Percentiles rank a stretch among this genome's conserved stretches.
Evolutionary conservation across 2,329 filamentous ascomycete species (phyloP).

Genomic region (Sphaerulina populicola): DNA sequence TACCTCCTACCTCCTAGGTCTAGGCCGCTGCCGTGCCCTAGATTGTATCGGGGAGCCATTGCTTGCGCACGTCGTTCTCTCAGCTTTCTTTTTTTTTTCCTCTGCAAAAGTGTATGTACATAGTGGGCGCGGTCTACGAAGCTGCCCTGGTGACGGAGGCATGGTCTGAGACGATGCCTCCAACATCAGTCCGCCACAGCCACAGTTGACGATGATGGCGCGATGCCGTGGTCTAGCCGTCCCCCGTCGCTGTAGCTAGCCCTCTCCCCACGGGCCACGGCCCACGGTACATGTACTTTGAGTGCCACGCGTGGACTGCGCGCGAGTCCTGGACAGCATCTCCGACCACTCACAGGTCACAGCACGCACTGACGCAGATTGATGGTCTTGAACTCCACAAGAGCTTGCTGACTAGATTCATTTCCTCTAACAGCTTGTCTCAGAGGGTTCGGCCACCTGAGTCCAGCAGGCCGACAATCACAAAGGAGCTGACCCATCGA

Average conservation of each 20-base stretch:
- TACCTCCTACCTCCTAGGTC: too few relatives aligned
- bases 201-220: slow-evolving; percentile 3
- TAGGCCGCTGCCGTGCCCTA: slow-evolving; percentile 5
- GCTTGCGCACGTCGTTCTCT: background rate
- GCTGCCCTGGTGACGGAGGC: background rate
- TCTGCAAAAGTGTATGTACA: background rate
- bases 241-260: background rate
- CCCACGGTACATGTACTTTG: background rate
- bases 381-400: background rate
- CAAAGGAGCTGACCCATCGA: background rate
- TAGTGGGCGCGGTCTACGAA: background rate
- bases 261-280: too few relatives aligned
- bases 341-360: background rate
- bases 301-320: too few relatives aligned
- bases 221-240: slow-evolving; percentile 5
- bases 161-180: background rate
- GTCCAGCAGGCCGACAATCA: background rate
- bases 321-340: background rate
- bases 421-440: too few relatives aligned
- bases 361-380: background rate
- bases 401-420: background rate
- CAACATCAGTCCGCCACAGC: background rate
- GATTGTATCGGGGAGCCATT: background rate
- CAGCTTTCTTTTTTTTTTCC: background rate
- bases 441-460: too few relatives aligned